These are phyloP conservation scores for Podospora tetraspora DNA, from an alignment of 495 filamentous ascomycete genomes.

Conservation along the genomic window DNA sequence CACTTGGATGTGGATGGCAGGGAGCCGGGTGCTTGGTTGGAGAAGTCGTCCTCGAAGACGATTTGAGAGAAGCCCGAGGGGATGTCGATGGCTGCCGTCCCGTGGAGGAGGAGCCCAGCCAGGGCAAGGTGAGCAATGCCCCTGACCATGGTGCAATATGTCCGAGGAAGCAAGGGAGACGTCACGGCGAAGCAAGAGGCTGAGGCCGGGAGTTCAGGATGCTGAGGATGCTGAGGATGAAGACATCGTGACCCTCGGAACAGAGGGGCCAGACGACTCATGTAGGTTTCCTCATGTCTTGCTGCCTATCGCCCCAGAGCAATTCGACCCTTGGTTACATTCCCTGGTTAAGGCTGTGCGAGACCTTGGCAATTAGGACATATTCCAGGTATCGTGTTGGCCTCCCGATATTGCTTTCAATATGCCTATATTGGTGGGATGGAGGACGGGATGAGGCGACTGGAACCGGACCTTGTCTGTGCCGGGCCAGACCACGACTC, in stretches of 20 bases:
- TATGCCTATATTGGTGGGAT: background rate
- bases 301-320: background rate
- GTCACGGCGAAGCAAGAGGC: background rate
- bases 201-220: background rate
- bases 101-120: background rate
- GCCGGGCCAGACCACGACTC: background rate
- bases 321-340: background rate
- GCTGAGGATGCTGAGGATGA: background rate
- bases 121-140: background rate
- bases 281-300: background rate
- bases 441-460: background rate
- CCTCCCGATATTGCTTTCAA: background rate
- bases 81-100: constrained; percentile 2
- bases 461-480: background rate
- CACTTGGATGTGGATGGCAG: constrained; percentile 20
- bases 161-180: background rate
- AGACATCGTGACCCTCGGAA: background rate
- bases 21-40: constrained; percentile 5
- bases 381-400: background rate
- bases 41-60: constrained; percentile 21
- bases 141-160: background rate
- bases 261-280: background rate
- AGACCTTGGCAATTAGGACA: background rate
- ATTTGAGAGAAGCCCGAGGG: constrained; percentile 11
- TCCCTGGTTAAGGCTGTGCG: background rate